A percentile compares a stretch with the other conserved stretches of the same genome.
These are phyloP conservation scores for Chaetomium sp. DNA, from an alignment of 2,329 filamentous ascomycete species.

Conservation along the genomic window DNA sequence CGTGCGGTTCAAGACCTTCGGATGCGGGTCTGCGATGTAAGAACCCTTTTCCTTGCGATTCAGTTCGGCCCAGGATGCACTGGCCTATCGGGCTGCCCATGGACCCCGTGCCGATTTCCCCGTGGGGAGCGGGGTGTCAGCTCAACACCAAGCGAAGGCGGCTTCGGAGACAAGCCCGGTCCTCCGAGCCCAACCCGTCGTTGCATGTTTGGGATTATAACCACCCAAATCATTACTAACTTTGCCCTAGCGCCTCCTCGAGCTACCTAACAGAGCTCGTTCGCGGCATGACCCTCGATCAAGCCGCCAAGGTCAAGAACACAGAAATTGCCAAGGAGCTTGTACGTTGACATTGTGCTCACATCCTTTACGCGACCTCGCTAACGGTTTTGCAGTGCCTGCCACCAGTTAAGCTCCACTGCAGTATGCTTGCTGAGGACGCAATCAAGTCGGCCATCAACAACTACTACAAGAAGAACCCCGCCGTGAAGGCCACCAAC, in stretches of 20 bases:
- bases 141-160: neutral
- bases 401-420: conserved; percentile 80
- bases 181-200: neutral
- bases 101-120: neutral
- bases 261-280: conserved; percentile 95
- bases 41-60: conserved; percentile 2
- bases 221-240: conserved; percentile 20
- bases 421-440: conserved; percentile 90
- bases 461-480: conserved; percentile 91
- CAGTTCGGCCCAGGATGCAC: too few relatives aligned
- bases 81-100: neutral
- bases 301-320: conserved; percentile 90
- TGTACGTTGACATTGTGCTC: conserved; percentile 64
- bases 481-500: conserved; percentile 71
- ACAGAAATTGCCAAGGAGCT: conserved; percentile 98
- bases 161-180: too few relatives aligned
- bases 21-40: conserved; percentile 84
- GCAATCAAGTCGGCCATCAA: conserved; percentile 90
- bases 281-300: conserved; percentile 92
- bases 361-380: conserved; percentile 69
- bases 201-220: neutral
- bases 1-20: conserved; percentile 98
- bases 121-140: neutral
- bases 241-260: conserved; percentile 63
- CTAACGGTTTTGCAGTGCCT: conserved; percentile 64